Percentiles rank a stretch among this genome's conserved stretches.
These are phyloP conservation scores for Adansonia grandidieri DNA, from an alignment of 441 rosid species.

Conservation along the genomic window DNA sequence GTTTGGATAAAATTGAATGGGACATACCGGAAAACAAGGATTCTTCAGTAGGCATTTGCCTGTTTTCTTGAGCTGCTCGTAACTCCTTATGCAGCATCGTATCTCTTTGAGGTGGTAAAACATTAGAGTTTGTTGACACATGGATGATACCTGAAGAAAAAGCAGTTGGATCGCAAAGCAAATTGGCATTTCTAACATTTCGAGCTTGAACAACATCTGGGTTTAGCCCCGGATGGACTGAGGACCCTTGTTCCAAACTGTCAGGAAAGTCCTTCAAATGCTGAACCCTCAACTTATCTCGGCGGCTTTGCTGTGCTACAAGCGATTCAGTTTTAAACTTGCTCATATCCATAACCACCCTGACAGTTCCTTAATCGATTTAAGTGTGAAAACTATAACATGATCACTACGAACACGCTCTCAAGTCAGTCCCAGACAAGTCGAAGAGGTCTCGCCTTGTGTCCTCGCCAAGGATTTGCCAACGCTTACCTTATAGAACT, in stretches of 20 bases:
- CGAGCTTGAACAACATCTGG: conserved; percentile 43
- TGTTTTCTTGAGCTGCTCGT: conserved; percentile 2
- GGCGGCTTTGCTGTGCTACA: conserved; percentile 57
- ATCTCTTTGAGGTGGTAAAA: conserved; percentile 27
- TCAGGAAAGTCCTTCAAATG: conserved; percentile 35
- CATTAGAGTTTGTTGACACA: conserved; percentile 27
- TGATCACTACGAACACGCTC: not conserved
- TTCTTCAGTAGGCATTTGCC: conserved; percentile 7
- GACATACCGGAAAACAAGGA: conserved; percentile 28
- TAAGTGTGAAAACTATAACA: not conserved
- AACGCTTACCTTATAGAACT: not conserved
- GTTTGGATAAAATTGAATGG: conserved; percentile 23
- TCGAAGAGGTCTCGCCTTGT: not conserved
- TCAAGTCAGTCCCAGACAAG: not conserved
- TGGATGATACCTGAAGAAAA: conserved; percentile 31
- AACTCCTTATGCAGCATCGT: conserved; percentile 38
- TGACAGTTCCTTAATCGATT: not conserved
- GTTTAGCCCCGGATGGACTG: conserved; percentile 31
- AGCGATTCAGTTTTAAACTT: conserved; percentile 47
- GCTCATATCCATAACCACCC: conserved; percentile 38
- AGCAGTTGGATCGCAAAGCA: conserved; percentile 29
- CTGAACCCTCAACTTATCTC: conserved; percentile 48
- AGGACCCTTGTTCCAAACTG: conserved; percentile 32
- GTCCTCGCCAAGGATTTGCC: too few relatives aligned
- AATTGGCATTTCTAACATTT: conserved; percentile 28